Evolutionary conservation across 2,329 filamentous ascomycete species (phyloP).

Genomic region (Fusarium tupiense): DNA sequence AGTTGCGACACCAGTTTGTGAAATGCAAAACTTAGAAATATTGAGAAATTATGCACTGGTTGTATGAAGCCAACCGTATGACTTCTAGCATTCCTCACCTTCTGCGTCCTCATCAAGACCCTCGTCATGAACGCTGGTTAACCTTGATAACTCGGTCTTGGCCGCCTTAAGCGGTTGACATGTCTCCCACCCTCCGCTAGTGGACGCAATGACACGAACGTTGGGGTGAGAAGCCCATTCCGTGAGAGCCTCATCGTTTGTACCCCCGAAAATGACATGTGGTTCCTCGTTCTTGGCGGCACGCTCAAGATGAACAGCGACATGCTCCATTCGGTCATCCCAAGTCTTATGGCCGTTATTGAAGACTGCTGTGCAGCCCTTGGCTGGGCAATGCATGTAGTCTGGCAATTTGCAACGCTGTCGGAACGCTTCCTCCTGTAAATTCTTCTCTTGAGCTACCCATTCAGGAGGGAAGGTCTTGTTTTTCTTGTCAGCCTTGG

Average conservation of each 20-base stretch:
- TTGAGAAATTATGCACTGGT: neutral
- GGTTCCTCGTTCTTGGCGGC: constrained; percentile 45
- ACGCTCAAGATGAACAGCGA: constrained; percentile 79
- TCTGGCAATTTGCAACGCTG: constrained; percentile 70
- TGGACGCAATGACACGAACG: constrained; percentile 50
- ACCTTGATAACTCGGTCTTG: constrained; percentile 18
- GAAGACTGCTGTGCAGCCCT: constrained; percentile 69
- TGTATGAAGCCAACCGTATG: neutral
- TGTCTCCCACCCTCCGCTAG: constrained; percentile 46
- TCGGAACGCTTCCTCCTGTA: constrained; percentile 68
- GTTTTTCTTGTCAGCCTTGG: constrained; percentile 47
- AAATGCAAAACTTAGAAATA: neutral
- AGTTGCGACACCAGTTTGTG: neutral
- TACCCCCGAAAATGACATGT: constrained; percentile 52
- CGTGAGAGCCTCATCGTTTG: constrained; percentile 51
- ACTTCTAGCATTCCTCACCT: constrained; percentile 38
- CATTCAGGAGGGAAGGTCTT: constrained; percentile 51
- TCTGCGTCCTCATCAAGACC: constrained; percentile 43
- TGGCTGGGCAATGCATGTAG: constrained; percentile 68
- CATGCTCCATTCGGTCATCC: constrained; percentile 88
- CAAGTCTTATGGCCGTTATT: constrained; percentile 69
- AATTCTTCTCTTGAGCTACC: constrained; percentile 64
- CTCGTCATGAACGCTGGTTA: neutral
- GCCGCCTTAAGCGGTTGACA: constrained; percentile 45
- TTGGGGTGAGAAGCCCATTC: constrained; percentile 51